Base-by-base conservation (phyloP, 495 filamentous ascomycete genomes). In the Aspergillus kassunensis region DNA sequence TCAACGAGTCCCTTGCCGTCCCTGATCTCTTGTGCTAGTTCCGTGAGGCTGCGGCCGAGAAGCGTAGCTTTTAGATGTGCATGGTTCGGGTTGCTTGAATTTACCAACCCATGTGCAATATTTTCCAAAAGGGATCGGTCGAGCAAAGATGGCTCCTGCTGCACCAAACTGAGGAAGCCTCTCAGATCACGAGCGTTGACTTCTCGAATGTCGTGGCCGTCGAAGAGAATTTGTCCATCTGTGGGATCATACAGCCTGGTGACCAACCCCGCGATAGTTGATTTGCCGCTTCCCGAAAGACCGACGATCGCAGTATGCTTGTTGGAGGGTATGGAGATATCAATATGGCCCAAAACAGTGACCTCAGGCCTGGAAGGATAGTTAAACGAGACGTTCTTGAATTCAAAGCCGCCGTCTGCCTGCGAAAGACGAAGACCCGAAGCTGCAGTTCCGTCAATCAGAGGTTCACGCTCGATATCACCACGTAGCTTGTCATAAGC, bases 271-370 rank as follows among this genome's bases (percentile, higher is more conserved):
- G 78, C 77, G 24, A 88, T 71, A 6, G 85, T 89, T 3, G 82
- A 86, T 57, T 90, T 90, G n/a, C 86, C 86, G 51, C 79, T 82
- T 18, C 86, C 86, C 12, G 84, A 87, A 10, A 83, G 66, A 13
- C 86, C 86, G 6, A 89, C 82, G 34, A 90, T 75, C 1, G 83
- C 85, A 1, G 85, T 85, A 30, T 75, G 70, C 53, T 83, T 79
- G 34, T 77, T 77, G 2, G 79, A 71, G 8, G 78, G 75, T 12
- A 88, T 73, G 0, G 60, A 66, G 6, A 87, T 51, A 36, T 65
- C 72, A 19, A 87, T 58, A n/a, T 79, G 59, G 23, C 69, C 60
- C 25, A 72, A 60, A 0, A 87, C 76, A 31, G 73, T 80, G 27
- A 82, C 64, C 30, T 83, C 76, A 1, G 82, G 76, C 23, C 86